Percentiles rank a stretch among this genome's conserved stretches.
Evolutionary conservation across 179 eudicot genomes (phyloP).

Genomic region (Silene noctiflora): DNA sequence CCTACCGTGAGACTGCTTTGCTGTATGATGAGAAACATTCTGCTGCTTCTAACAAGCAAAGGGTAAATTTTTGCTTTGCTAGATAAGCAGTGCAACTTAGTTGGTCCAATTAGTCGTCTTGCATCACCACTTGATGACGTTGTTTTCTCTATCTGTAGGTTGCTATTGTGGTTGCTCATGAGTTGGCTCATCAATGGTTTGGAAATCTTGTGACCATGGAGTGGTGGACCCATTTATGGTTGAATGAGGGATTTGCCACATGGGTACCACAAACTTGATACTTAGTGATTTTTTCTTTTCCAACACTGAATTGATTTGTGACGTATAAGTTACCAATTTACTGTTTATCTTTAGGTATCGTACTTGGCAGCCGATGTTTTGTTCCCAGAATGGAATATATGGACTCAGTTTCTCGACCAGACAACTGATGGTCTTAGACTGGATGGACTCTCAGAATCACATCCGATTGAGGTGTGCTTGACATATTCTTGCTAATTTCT

Average conservation of each 20-base stretch:
- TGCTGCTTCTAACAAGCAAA: slow-evolving; percentile 96
- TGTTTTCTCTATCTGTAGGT: slow-evolving; percentile 46
- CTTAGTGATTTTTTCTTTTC: not conserved
- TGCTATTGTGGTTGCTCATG: slow-evolving; percentile 98
- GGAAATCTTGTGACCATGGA: slow-evolving; percentile 99
- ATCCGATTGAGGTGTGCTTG: slow-evolving; percentile 83
- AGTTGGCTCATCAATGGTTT: slow-evolving; percentile 98
- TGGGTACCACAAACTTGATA: slow-evolving; percentile 53
- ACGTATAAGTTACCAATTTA: not conserved
- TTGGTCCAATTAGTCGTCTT: not conserved
- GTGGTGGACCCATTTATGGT: slow-evolving; percentile 99
- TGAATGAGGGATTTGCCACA: slow-evolving; percentile 97
- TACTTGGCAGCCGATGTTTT: slow-evolving; percentile 83
- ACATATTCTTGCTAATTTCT: not conserved
- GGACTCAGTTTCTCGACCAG: slow-evolving; percentile 98
- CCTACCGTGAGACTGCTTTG: slow-evolving; percentile 93
- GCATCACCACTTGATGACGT: not conserved
- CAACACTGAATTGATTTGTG: not conserved
- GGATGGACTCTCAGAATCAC: slow-evolving; percentile 96
- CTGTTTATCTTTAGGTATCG: slow-evolving; percentile 57
- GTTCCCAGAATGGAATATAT: slow-evolving; percentile 97
- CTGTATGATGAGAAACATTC: slow-evolving; percentile 91
- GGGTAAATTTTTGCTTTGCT: slow-evolving; percentile 63
- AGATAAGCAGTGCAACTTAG: not conserved
- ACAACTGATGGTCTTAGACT: slow-evolving; percentile 84